Percentiles rank a stretch among this genome's conserved stretches.
These are phyloP conservation scores for Pugionium cornutum DNA, from an alignment of 345 rosid species.

Conservation along the genomic window DNA sequence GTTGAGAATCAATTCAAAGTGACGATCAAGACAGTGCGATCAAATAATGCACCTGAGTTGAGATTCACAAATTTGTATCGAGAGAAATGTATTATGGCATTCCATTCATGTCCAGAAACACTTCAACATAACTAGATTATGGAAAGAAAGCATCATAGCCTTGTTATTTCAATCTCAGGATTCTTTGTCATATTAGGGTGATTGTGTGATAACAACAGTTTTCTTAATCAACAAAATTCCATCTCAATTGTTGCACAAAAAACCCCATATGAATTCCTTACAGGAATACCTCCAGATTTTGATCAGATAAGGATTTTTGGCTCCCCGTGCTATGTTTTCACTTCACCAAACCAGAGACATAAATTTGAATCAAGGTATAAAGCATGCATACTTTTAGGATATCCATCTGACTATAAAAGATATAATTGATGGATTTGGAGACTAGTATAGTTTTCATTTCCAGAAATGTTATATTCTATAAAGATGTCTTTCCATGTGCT, in stretches of 20 bases:
- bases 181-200: not conserved
- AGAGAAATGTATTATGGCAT: not conserved
- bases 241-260: not conserved
- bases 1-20: not conserved
- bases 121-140: not conserved
- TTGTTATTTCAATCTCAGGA: not conserved
- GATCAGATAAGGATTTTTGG: not conserved
- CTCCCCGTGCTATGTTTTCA: not conserved
- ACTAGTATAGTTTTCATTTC: not conserved
- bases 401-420: not conserved
- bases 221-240: not conserved
- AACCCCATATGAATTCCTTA: not conserved
- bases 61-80: not conserved
- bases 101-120: not conserved
- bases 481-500: not conserved
- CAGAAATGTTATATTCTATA: not conserved
- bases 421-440: not conserved
- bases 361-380: not conserved
- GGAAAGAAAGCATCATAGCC: not conserved
- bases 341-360: not conserved
- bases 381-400: not conserved
- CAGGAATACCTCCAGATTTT: not conserved
- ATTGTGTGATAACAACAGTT: not conserved
- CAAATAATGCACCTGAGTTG: not conserved
- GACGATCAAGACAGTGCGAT: not conserved